Base-by-base conservation (phyloP, 2,329 filamentous ascomycete species). In the Fonsecaea erecta region DNA sequence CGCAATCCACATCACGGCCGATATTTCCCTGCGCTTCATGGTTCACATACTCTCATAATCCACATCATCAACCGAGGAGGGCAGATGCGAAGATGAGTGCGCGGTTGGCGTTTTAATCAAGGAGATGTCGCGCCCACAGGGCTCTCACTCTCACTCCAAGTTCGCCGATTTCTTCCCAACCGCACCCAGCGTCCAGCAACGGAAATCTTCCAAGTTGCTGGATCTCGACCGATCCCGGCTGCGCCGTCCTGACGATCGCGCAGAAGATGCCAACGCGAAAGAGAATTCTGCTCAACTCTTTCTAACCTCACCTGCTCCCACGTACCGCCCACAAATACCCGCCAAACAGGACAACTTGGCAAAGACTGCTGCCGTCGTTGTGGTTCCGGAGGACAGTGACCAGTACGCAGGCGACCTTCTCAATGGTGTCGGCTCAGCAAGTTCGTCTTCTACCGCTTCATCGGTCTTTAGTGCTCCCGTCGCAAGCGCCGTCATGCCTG, bases 91-190 rank as follows among this genome's bases (percentile, higher is more conserved):
- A 69, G 65, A 71, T 72, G 70, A 68, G 54, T 34, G 63, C 64
- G 64, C 54, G 52, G 43, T 59, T 67, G 59, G 65, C 54, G 55
- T 67, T 59, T 32, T 72, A 63, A 68, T 60, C 62, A 60, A 63
- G 68, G 70, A 71, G 55, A 91, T 91, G 90, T 91, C 91, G 87
- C 91, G 90, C 83, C 86, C 89, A 77, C 84, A 85, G 79, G 89
- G 90, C 82, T 34, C 28, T 35, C 51, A 46, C 57, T 60, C 57
- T 60, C 57, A 60, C 35, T 68, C 63, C 61, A 88, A 89, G 81
- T 93, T 93, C 84, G 90, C 90, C 81, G 88, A 93, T 81, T 95
- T 92, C 85, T 93, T 93, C 79, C 90, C 90, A 72, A 87, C 89
- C 76, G 91, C 90, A 75, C 90, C 91, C 72, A 86, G 86, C 73